A percentile compares a stretch with the other conserved stretches of the same genome.
These are phyloP conservation scores for Trichoderma sp. DNA, from an alignment of 2,329 filamentous ascomycete species.

Conservation along the genomic window DNA sequence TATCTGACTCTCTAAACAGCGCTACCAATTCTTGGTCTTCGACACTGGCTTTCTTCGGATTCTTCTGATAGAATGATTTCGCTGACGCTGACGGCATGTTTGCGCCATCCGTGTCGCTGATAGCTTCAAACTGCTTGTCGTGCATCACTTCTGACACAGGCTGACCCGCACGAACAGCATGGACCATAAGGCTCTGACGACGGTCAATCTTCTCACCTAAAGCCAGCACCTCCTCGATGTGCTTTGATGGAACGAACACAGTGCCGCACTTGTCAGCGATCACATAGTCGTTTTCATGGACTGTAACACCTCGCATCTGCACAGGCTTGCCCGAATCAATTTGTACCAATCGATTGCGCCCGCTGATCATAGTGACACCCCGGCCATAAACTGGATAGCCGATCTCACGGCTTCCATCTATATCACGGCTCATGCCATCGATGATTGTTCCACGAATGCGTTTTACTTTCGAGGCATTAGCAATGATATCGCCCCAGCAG, in stretches of 20 bases:
- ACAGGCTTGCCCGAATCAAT: constrained; percentile 28
- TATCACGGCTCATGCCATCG: constrained; percentile 41
- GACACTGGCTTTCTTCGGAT: neutral
- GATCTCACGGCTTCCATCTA: constrained; percentile 40
- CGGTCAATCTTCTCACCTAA: neutral
- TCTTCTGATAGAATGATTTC: neutral
- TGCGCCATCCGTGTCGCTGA: neutral
- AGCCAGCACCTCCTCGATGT: neutral
- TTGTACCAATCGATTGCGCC: constrained; percentile 35
- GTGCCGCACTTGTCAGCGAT: constrained; percentile 32
- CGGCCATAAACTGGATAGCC: constrained; percentile 39
- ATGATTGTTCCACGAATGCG: constrained; percentile 39
- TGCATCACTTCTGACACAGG: neutral
- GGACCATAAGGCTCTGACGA: neutral
- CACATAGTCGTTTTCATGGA: constrained; percentile 32
- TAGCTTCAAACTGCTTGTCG: neutral
- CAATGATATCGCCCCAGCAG: constrained; percentile 33
- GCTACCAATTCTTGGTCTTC: neutral
- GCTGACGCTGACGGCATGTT: too few species aligned
- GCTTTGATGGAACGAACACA: neutral
- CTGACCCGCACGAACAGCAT: neutral
- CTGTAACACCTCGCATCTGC: constrained; percentile 30
- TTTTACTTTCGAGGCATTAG: constrained; percentile 34
- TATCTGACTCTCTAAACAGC: neutral
- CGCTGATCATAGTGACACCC: neutral